A percentile compares a stretch with the other conserved stretches of the same genome.
These are phyloP conservation scores for Penicillium sp. DNA, from an alignment of 2,329 filamentous ascomycete species.

Conservation along the genomic window DNA sequence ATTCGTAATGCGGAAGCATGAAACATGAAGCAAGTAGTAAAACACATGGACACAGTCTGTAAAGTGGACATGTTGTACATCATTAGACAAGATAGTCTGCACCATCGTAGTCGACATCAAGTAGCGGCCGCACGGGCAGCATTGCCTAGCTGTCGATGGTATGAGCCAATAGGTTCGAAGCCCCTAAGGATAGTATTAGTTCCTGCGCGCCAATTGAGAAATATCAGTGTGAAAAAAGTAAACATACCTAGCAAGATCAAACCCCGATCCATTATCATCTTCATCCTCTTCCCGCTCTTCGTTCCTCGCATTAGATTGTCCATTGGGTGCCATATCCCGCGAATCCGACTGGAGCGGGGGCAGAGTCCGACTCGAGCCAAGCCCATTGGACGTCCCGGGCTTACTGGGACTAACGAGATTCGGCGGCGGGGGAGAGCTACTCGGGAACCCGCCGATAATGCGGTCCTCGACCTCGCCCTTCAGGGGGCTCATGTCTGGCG, in stretches of 20 bases:
- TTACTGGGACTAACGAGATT: conserved; percentile 46
- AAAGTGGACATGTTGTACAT: conserved; percentile 16
- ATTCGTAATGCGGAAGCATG: conserved; percentile 16
- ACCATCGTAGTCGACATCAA: conserved; percentile 4
- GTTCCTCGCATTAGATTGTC: conserved; percentile 13
- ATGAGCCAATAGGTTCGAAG: conserved; percentile 49
- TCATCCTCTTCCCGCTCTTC: conserved; percentile 42
- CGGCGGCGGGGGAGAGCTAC: conserved; percentile 48
- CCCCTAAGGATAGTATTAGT: conserved; percentile 32
- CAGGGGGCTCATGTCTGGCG: conserved; percentile 46
- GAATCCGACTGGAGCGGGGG: conserved; percentile 34
- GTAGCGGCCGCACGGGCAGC: conserved; percentile 36
- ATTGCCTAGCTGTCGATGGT: conserved; percentile 43
- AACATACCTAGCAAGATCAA: conserved; percentile 47
- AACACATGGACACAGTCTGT: conserved; percentile 7
- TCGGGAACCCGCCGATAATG: conserved; percentile 39
- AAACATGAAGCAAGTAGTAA: conserved; percentile 1
- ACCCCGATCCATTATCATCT: conserved; percentile 40
- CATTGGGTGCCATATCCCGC: conserved; percentile 15
- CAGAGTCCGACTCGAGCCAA: conserved; percentile 28
- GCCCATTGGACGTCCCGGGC: conserved; percentile 32
- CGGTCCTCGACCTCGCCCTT: conserved; percentile 41
- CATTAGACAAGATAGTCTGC: neutral
- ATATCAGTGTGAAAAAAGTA: neutral
- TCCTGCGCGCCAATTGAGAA: neutral